phyloP scores from a whole-genome alignment of 2,329 filamentous ascomycete genomes.

The Scorias spongiosa region DNA sequence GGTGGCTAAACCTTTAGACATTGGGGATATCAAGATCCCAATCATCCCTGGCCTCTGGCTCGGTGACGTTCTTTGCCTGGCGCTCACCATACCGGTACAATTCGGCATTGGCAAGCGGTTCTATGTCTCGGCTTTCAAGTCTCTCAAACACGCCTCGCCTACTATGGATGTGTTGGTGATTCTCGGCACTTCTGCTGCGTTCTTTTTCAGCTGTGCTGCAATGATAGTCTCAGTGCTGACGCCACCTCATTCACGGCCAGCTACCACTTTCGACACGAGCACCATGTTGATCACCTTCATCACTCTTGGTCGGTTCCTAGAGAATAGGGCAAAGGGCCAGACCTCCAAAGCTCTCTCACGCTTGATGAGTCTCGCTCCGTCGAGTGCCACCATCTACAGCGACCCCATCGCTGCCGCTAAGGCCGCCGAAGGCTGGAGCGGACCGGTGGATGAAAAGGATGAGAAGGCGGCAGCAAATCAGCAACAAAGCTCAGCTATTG shows the following conservation, averaged over 20 bases:
- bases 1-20: constrained; percentile 60
- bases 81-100: constrained; percentile 81
- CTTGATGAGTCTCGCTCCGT: constrained; percentile 89
- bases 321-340: constrained; percentile 90
- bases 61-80: constrained; percentile 70
- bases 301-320: constrained; percentile 74
- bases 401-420: constrained; percentile 91
- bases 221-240: constrained; percentile 69
- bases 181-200: constrained; percentile 83
- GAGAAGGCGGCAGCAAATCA: constrained; percentile 19
- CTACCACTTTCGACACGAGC: constrained; percentile 91
- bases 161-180: constrained; percentile 98
- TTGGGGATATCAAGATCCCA: constrained; percentile 51
- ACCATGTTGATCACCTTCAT: constrained; percentile 98
- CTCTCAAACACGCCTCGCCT: constrained; percentile 73
- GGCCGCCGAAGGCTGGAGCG: constrained; percentile 63
- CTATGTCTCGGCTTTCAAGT: constrained; percentile 86
- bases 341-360: constrained; percentile 86
- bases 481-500: constrained; percentile 46
- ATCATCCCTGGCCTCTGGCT: constrained; percentile 63
- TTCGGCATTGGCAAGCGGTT: constrained; percentile 94
- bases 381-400: constrained; percentile 91
- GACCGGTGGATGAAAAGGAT: constrained; percentile 29
- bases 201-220: constrained; percentile 81
- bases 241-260: constrained; percentile 64